Evolutionary conservation across 2,329 filamentous ascomycete genomes (phyloP).

Genomic region (Beauveria rudraprayagi): DNA sequence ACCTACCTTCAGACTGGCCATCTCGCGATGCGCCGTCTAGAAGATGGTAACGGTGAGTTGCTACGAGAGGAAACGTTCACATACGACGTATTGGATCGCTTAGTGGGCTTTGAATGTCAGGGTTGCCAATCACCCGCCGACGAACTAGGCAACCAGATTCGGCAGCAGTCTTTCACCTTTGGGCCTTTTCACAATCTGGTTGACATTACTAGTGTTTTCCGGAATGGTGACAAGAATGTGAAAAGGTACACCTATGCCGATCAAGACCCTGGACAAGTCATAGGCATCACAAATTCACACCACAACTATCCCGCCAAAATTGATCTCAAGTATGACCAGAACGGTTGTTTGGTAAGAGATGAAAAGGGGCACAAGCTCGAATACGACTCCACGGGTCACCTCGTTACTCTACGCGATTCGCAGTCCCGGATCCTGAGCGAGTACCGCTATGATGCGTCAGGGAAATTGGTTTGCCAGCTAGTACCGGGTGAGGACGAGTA

Average conservation of each 20-base stretch:
- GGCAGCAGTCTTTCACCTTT: background rate
- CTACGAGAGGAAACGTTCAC: background rate
- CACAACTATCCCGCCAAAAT: background rate
- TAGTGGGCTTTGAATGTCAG: background rate
- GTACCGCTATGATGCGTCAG: background rate
- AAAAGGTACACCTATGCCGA: background rate
- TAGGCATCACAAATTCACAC: background rate
- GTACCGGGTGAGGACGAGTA: background rate
- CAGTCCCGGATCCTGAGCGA: background rate
- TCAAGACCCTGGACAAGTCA: background rate
- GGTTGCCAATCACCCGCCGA: background rate
- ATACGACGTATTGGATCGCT: background rate
- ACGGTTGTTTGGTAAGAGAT: background rate
- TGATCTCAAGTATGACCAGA: background rate
- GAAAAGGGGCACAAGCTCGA: background rate
- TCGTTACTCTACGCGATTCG: background rate
- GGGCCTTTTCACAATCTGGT: background rate
- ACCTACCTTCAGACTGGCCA: background rate
- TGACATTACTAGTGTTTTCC: background rate
- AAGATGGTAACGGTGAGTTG: background rate
- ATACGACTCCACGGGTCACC: background rate
- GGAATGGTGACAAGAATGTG: background rate
- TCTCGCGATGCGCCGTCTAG: background rate
- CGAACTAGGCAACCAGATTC: background rate
- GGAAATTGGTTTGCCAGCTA: background rate